A percentile compares a stretch with the other conserved stretches of the same genome.
These are phyloP conservation scores for Trichoderma aggressivum DNA, from an alignment of 2,329 filamentous ascomycete genomes.

Conservation along the genomic window DNA sequence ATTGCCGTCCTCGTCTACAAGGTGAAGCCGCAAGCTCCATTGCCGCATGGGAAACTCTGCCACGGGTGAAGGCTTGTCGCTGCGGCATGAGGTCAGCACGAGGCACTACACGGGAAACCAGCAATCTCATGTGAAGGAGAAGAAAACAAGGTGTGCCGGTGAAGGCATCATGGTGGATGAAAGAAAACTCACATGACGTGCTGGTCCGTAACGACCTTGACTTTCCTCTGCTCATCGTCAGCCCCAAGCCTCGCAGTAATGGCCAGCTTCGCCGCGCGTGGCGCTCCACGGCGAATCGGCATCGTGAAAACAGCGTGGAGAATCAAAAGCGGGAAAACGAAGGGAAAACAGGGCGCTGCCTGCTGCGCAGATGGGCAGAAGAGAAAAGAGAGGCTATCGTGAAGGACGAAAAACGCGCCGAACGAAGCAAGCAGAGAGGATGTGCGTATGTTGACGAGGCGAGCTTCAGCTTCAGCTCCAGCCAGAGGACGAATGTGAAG, in stretches of 20 bases:
- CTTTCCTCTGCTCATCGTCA: conserved; percentile 64
- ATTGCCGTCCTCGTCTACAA: conserved; percentile 83
- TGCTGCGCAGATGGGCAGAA: background rate
- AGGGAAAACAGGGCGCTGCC: background rate
- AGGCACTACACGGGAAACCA: background rate
- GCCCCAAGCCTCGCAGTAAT: conserved; percentile 20
- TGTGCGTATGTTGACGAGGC: background rate
- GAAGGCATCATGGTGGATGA: background rate
- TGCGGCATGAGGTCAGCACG: conserved; percentile 35
- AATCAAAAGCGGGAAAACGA: background rate
- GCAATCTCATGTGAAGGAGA: background rate
- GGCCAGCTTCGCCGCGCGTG: conserved; percentile 18
- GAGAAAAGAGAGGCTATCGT: background rate
- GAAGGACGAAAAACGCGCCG: background rate
- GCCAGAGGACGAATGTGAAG: background rate
- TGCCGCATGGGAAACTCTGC: conserved; percentile 88
- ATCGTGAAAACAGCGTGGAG: background rate
- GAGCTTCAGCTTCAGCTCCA: background rate
- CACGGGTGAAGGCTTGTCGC: conserved; percentile 74
- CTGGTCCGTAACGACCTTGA: conserved; percentile 94
- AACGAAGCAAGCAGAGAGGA: background rate
- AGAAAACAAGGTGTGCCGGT: background rate
- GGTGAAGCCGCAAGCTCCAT: conserved; percentile 84
- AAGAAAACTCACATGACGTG: conserved; percentile 68
- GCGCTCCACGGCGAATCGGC: conserved; percentile 20